Conservation (phyloP, 2,329 filamentous ascomycete species). For the Ophiocordyceps australis region DNA sequence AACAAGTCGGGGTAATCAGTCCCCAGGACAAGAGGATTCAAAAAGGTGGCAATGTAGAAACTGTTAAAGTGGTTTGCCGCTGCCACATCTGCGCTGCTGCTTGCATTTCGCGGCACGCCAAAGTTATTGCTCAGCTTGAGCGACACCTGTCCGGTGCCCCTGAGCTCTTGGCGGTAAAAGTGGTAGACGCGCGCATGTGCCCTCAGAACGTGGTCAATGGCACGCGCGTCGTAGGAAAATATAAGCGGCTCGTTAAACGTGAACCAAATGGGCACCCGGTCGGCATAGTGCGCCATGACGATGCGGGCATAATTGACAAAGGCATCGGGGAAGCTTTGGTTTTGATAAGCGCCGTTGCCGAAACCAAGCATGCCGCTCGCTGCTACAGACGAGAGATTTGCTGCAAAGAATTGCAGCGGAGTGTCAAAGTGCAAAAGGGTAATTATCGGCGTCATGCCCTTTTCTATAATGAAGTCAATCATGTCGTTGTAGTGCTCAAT, state of each 20-base stretch:
- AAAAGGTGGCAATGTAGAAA: conserved; percentile 27
- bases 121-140: conserved; percentile 33
- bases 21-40: conserved; percentile 33
- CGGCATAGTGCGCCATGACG: conserved; percentile 28
- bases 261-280: conserved; percentile 31
- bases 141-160: conserved; percentile 27
- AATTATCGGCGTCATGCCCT: conserved; percentile 28
- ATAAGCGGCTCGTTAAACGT: conserved; percentile 34
- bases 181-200: conserved; percentile 29
- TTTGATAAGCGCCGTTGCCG: conserved; percentile 23
- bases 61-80: conserved; percentile 27
- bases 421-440: conserved; percentile 31
- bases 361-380: conserved; percentile 14
- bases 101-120: conserved; percentile 23
- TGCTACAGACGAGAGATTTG: too few relatives aligned
- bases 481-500: conserved; percentile 35
- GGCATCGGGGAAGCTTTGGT: conserved; percentile 26
- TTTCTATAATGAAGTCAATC: conserved; percentile 27
- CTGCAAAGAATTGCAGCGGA: too few relatives aligned
- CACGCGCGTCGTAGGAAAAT: conserved; percentile 18
- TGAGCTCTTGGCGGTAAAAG: conserved; percentile 35
- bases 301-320: conserved; percentile 35
- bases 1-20: conserved; percentile 28
- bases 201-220: conserved; percentile 21
- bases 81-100: conserved; percentile 19